A percentile compares a stretch with the other conserved stretches of the same genome.
These are phyloP conservation scores for Neolentinus lepideus DNA, from an alignment of 1,284 basidiomycete genomes.

Conservation along the genomic window DNA sequence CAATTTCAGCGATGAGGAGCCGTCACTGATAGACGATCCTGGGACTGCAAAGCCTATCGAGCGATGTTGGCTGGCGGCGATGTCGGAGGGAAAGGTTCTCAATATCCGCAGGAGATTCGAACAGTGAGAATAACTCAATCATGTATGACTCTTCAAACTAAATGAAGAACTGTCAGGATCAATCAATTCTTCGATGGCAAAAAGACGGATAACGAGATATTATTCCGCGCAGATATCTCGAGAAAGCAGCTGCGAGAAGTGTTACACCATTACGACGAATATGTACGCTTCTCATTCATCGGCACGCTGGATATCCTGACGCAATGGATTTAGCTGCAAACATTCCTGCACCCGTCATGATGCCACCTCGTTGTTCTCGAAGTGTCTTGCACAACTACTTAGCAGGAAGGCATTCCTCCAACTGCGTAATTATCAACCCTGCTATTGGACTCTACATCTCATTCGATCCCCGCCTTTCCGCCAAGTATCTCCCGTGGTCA, in stretches of 20 bases:
- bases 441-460: no score
- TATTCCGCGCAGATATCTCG: conserved; percentile 69
- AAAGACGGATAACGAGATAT: conserved; percentile 73
- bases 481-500: no score
- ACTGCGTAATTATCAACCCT: no score
- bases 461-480: no score
- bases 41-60: conserved; percentile 71
- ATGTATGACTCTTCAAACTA: not conserved
- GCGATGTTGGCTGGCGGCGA: conserved; percentile 73
- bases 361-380: no score
- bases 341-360: conserved; percentile 46
- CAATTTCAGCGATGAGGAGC: conserved; percentile 19
- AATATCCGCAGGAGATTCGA: conserved; percentile 57
- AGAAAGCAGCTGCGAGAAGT: conserved; percentile 73
- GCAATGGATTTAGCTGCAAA: conserved; percentile 23
- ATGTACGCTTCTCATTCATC: conserved; percentile 34
- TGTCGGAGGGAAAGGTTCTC: conserved; percentile 74
- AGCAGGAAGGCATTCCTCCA: no score
- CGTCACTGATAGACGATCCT: conserved; percentile 78
- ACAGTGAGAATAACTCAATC: conserved; percentile 34
- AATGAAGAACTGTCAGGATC: conserved; percentile 36
- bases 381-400: no score
- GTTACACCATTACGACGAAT: conserved; percentile 74
- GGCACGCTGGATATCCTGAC: not conserved
- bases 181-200: conserved; percentile 82